phyloP scores from a whole-genome alignment of 345 rosid species.

The Erucastrum elatum region DNA sequence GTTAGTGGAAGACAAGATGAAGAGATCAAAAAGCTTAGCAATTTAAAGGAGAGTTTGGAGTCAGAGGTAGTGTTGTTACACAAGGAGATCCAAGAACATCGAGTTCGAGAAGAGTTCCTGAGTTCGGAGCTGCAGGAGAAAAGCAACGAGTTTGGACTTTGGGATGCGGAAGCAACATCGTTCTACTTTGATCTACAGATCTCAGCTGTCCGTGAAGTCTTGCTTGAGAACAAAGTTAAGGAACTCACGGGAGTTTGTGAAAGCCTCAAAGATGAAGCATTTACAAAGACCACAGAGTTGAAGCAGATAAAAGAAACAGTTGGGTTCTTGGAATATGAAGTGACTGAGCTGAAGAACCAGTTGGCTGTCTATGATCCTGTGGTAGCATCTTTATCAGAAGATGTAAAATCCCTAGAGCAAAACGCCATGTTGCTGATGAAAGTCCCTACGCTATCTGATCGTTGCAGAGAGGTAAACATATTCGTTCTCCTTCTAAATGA shows the following conservation, averaged over 20 bases:
- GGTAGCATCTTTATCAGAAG: conserved; percentile 63
- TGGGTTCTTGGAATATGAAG: conserved; percentile 60
- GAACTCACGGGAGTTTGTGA: conserved; percentile 59
- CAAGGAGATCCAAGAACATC: conserved; percentile 63
- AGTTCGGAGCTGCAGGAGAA: conserved; percentile 78
- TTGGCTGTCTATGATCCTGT: conserved; percentile 63
- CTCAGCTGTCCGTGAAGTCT: conserved; percentile 71
- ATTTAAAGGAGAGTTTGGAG: conserved; percentile 56
- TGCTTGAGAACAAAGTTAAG: conserved; percentile 65
- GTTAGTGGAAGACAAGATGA: conserved; percentile 46
- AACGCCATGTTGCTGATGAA: conserved; percentile 45
- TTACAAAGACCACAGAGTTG: conserved; percentile 48
- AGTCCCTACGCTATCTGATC: conserved; percentile 21
- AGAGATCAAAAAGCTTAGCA: conserved; percentile 56
- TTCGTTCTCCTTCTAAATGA: conserved; percentile 7
- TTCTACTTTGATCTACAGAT: conserved; percentile 89
- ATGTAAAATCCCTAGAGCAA: conserved; percentile 61
- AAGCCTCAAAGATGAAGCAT: conserved; percentile 54
- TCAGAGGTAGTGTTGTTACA: conserved; percentile 44
- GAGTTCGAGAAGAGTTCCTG: conserved; percentile 68
- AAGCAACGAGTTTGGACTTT: conserved; percentile 77
- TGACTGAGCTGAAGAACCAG: conserved; percentile 57
- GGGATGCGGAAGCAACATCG: conserved; percentile 93
- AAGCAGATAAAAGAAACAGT: conserved; percentile 65
- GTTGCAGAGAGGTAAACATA: conserved; percentile 30